Base-by-base conservation (phyloP, 371 early-diverging fungal genomes). In the Saksenaea oblongispora region DNA sequence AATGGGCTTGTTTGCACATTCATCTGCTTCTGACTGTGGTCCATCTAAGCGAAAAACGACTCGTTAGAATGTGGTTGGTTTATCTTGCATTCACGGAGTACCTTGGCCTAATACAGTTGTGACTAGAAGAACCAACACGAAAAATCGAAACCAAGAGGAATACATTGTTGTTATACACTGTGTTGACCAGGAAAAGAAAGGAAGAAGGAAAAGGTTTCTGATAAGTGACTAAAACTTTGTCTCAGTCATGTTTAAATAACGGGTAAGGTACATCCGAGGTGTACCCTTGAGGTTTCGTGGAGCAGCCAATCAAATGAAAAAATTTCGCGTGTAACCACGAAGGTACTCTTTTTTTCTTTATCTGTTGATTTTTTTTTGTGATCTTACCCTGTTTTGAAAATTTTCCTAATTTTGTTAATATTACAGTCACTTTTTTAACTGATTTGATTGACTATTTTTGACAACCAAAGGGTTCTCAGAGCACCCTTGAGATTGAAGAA, bases 1-100 rank as follows among this genome's bases (percentile, higher is more conserved):
- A 17, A 66, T 55, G 8, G 71, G 64, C 31, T 58, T 13, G 42
- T 62, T 53, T 15, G 59, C 65, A 62, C 79, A 79, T 15, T 63
- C 62, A 34, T 71, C 67, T 15, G 68, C 54, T 15, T 34, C 17
- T 18, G 36, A 54, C 22, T 34, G 22, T 22, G 51, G 24, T 34
- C 24, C 24, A 35, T 57, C 51, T 47, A 22, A 47, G n/a, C 5
- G 9, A 47, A 22, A 47, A 18, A 47, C n/a, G n/a, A 47, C 10
- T 22, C 51, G n/a, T 18, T 47, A 9, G n/a, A n/a, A n/a, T n/a
- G n/a, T n/a, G n/a, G n/a, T n/a, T n/a, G n/a, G 15, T 15, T 44
- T 13, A 1, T 44, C 17, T 44, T 7, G 7, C 7, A 18, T 44
- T n/a, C 14, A 37, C 15, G 18, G 5, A 41, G 42, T 47, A 47